phyloP scores from a whole-genome alignment of 495 filamentous ascomycete genomes.

The Penicillium egyptiacum region DNA sequence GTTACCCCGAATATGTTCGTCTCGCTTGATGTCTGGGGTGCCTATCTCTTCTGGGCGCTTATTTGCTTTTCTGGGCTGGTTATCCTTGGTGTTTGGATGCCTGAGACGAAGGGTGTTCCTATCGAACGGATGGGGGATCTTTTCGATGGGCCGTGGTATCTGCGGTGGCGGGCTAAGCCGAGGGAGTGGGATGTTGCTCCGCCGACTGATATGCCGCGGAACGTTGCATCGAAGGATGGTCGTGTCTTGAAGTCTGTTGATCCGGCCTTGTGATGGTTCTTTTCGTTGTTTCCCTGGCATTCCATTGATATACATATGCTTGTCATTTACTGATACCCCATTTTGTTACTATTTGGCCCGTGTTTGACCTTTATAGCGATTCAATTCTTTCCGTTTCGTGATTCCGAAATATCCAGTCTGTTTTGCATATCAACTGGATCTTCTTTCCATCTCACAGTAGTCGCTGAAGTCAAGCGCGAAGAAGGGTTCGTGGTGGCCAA shows the following conservation, averaged over 20 bases:
- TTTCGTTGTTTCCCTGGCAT: background rate
- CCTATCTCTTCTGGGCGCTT: slow-evolving; percentile 47
- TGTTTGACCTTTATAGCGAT: background rate
- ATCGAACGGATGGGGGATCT: slow-evolving; percentile 50
- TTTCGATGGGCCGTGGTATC: slow-evolving; percentile 46
- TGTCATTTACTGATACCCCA: slow-evolving; percentile 7
- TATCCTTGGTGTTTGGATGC: slow-evolving; percentile 48
- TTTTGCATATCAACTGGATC: background rate
- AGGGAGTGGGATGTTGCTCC: slow-evolving; percentile 6
- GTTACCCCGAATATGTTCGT: slow-evolving; percentile 51
- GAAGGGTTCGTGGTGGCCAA: no score
- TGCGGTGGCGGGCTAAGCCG: slow-evolving; percentile 40
- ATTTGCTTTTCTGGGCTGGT: slow-evolving; percentile 43
- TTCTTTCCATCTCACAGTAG: background rate
- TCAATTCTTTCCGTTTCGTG: background rate
- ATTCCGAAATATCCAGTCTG: background rate
- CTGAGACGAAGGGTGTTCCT: slow-evolving; percentile 46
- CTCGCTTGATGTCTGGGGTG: slow-evolving; percentile 44
- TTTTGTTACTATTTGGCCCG: background rate
- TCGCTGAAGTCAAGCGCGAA: no score
- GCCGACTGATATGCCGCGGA: slow-evolving; percentile 13
- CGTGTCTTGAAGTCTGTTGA: background rate
- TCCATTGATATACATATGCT: background rate
- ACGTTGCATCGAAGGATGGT: slow-evolving; percentile 8
- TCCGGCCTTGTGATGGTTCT: background rate